Percentiles rank a stretch among this genome's conserved stretches.
These are phyloP conservation scores for Talaromyces sp. DNA, from an alignment of 2,329 filamentous ascomycete species.

Conservation along the genomic window DNA sequence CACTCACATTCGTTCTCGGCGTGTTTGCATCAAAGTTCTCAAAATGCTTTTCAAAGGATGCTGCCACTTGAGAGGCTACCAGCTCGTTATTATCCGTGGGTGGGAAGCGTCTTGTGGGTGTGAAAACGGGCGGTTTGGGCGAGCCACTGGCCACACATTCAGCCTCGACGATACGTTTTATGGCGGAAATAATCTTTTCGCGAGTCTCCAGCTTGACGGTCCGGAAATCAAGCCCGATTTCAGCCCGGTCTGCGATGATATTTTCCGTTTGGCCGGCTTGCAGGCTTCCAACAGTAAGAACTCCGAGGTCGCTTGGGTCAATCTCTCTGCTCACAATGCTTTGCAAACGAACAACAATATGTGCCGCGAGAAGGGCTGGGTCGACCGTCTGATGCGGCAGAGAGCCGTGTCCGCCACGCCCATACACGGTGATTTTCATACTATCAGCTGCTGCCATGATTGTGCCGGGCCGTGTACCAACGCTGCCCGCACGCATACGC, in stretches of 20 bases:
- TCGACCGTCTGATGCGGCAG: conserved; percentile 54
- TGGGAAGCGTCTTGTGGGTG: conserved; percentile 47
- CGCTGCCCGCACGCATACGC: conserved; percentile 34
- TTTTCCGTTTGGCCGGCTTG: conserved; percentile 58
- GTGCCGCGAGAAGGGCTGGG: conserved; percentile 54
- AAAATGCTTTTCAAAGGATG: conserved; percentile 46
- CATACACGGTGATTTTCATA: conserved; percentile 51
- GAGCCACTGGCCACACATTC: conserved; percentile 50
- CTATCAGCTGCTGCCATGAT: conserved; percentile 43
- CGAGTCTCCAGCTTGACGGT: conserved; percentile 43
- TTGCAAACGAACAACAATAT: conserved; percentile 54
- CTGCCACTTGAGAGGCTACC: conserved; percentile 40
- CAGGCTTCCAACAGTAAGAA: conserved; percentile 56
- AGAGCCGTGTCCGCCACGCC: conserved; percentile 55
- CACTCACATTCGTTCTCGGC: conserved; percentile 38
- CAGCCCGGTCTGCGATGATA: conserved; percentile 53
- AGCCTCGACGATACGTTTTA: conserved; percentile 53
- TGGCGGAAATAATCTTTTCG: conserved; percentile 41
- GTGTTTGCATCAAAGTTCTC: conserved; percentile 28
- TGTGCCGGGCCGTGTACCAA: conserved; percentile 34
- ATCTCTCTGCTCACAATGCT: conserved; percentile 54
- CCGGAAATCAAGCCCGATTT: conserved; percentile 53
- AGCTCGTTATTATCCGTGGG: conserved; percentile 48
- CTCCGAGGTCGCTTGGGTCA: conserved; percentile 48
- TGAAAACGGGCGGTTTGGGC: conserved; percentile 43